Conservation (phyloP, 192 early-diverging fungal genomes). For the Coemansia sp. region DNA sequence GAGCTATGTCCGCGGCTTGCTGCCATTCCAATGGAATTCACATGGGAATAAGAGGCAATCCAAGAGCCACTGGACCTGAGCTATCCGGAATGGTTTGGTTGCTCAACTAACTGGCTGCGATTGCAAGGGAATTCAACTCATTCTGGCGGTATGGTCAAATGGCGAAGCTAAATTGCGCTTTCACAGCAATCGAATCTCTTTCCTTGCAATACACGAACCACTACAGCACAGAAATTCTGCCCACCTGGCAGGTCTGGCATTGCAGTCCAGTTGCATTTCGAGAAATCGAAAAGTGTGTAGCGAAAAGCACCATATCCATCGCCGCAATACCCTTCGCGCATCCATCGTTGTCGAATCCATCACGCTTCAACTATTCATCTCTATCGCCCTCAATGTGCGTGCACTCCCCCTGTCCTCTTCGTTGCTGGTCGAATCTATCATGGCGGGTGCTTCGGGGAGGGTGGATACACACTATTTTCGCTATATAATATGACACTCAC, state of each 20-base stretch:
- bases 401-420: neutral
- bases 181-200: neutral
- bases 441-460: neutral
- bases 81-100: no score
- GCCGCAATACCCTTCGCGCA: neutral
- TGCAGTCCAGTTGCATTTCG: neutral
- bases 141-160: no score
- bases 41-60: neutral
- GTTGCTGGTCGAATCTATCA: neutral
- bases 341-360: conserved; percentile 17
- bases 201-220: neutral
- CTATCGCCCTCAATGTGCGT: neutral
- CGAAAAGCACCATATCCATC: neutral
- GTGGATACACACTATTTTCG: neutral
- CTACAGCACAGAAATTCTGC: neutral
- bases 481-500: conserved; percentile 26
- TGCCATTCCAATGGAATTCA: no score
- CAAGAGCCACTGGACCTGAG: no score
- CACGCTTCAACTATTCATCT: neutral
- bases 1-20: no score
- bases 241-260: neutral
- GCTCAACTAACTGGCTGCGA: no score
- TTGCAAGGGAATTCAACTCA: no score
- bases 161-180: neutral
- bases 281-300: neutral